phyloP scores from a whole-genome alignment of 2,329 filamentous ascomycete species.

The Ceratocystis papillata region DNA sequence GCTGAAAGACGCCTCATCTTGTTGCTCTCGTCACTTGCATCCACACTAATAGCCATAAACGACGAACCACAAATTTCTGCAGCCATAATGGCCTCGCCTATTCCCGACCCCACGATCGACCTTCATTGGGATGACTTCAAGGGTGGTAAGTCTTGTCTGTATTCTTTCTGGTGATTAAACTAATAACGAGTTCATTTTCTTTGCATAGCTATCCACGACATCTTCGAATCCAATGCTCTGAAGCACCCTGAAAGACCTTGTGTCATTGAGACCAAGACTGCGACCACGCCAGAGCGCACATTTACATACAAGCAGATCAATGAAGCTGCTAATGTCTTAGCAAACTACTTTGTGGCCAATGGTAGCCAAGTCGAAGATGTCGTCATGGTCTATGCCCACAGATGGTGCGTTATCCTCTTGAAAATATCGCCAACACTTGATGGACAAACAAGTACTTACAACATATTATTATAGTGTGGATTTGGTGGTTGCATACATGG shows the following conservation, averaged over 20 bases:
- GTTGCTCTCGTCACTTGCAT: not conserved
- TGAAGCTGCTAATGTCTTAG: slow-evolving; percentile 69
- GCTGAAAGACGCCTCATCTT: not conserved
- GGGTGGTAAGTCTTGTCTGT: slow-evolving; percentile 33
- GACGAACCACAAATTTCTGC: not conserved
- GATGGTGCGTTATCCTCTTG: slow-evolving; percentile 42
- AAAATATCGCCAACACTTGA: not conserved
- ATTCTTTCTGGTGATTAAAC: not conserved
- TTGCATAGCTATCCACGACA: slow-evolving; percentile 52
- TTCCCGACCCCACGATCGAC: slow-evolving; percentile 56
- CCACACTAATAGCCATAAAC: not conserved
- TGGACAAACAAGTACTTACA: slow-evolving; percentile 8
- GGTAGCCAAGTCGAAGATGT: slow-evolving; percentile 73
- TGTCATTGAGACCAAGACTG: slow-evolving; percentile 40
- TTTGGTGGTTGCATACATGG: slow-evolving; percentile 62
- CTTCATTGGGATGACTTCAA: slow-evolving; percentile 56
- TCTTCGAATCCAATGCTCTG: slow-evolving; percentile 56
- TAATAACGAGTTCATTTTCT: not conserved
- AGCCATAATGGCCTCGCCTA: slow-evolving; percentile 23
- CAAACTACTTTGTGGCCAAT: slow-evolving; percentile 63
- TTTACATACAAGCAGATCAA: slow-evolving; percentile 84
- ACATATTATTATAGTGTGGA: slow-evolving; percentile 40
- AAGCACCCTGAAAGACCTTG: slow-evolving; percentile 51
- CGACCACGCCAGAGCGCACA: slow-evolving; percentile 42
- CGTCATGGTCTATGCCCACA: slow-evolving; percentile 83